These are phyloP conservation scores for Penicillium ucsense DNA, from an alignment of 495 filamentous ascomycete species.

Conservation along the genomic window DNA sequence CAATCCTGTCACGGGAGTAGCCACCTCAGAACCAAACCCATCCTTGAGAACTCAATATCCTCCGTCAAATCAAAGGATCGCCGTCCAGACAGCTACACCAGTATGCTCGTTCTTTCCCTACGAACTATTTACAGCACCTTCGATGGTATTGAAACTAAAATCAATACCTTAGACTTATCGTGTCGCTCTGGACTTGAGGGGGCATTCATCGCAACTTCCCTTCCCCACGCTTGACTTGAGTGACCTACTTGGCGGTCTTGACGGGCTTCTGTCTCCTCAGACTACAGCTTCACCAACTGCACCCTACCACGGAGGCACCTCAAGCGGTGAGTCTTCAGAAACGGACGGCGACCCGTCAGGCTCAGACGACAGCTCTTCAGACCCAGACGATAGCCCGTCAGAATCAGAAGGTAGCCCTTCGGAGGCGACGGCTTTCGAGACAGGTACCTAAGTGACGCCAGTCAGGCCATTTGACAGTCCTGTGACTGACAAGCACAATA, in stretches of 20 bases:
- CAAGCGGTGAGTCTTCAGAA: background rate
- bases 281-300: background rate
- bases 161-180: constrained; percentile 22
- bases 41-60: constrained; percentile 31
- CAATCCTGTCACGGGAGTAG: constrained; percentile 6
- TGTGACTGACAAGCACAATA: too few relatives aligned
- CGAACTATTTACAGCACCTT: background rate
- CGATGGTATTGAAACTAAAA: background rate
- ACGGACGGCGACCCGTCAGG: background rate
- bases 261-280: constrained; percentile 8
- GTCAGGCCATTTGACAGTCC: too few relatives aligned
- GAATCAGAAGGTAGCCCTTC: background rate
- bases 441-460: too few relatives aligned
- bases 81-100: constrained; percentile 18
- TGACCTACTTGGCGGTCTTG: constrained; percentile 16
- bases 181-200: constrained; percentile 31
- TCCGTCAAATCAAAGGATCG: constrained; percentile 17
- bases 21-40: constrained; percentile 10
- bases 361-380: background rate
- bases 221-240: constrained; percentile 20
- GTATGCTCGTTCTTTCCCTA: constrained; percentile 15
- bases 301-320: background rate
- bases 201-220: constrained; percentile 27
- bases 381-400: background rate
- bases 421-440: background rate